phyloP scores from a whole-genome alignment of 2,329 filamentous ascomycete genomes.

The Daldinia sp. region DNA sequence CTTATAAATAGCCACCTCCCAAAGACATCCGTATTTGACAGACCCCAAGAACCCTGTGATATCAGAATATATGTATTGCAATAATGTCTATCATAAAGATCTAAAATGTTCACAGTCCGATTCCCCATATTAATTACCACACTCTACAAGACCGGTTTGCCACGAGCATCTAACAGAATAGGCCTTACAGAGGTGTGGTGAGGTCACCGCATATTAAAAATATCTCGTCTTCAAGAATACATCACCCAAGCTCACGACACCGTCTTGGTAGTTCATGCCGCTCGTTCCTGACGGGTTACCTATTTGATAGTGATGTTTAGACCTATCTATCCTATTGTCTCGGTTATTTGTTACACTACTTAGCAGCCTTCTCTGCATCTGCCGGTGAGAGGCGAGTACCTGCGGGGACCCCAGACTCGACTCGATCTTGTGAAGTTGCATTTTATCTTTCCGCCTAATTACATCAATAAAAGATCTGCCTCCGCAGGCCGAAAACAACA shows the following conservation, averaged over 20 bases:
- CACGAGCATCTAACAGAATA: conserved; percentile 6
- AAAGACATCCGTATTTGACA: not conserved
- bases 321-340: conserved; percentile 9
- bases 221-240: conserved; percentile 8
- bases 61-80: not conserved
- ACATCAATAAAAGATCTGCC: conserved; percentile 42
- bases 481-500: conserved; percentile 44
- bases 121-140: conserved; percentile 36
- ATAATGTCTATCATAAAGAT: conserved; percentile 18
- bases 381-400: conserved; percentile 32
- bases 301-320: conserved; percentile 23
- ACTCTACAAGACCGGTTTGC: conserved; percentile 4
- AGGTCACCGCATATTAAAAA: conserved; percentile 17
- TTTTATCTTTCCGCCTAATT: conserved; percentile 45
- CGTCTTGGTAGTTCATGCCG: conserved; percentile 13
- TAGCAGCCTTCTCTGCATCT: conserved; percentile 22
- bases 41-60: not conserved
- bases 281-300: conserved; percentile 5
- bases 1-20: not conserved
- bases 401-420: conserved; percentile 35
- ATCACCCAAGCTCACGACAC: conserved; percentile 23
- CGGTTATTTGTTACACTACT: conserved; percentile 20
- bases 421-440: conserved; percentile 32
- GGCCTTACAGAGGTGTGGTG: conserved; percentile 11
- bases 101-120: conserved; percentile 19